These are phyloP conservation scores for Metarhizium humberi DNA, from an alignment of 2,329 filamentous ascomycete species.

Conservation along the genomic window DNA sequence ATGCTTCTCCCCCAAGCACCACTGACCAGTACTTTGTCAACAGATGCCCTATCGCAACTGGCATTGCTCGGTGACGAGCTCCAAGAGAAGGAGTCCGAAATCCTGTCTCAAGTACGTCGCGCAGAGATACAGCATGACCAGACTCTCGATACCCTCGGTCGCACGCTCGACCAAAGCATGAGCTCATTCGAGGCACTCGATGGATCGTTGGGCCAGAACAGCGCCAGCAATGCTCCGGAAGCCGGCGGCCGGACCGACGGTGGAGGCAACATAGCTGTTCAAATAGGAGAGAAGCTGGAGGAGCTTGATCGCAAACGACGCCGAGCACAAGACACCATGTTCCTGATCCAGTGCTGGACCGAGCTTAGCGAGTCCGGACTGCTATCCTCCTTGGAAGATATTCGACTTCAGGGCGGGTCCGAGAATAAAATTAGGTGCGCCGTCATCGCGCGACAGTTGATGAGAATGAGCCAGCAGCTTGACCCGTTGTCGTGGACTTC, in stretches of 20 bases:
- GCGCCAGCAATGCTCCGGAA: constrained; percentile 21
- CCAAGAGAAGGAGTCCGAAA: constrained; percentile 81
- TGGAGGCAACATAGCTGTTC: constrained; percentile 83
- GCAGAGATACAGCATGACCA: constrained; percentile 89
- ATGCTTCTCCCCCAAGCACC: not conserved
- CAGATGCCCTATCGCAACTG: constrained; percentile 58
- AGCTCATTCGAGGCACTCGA: constrained; percentile 87
- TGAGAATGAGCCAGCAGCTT: constrained; percentile 87
- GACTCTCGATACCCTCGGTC: constrained; percentile 77
- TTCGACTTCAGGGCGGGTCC: constrained; percentile 72
- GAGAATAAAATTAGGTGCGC: constrained; percentile 93
- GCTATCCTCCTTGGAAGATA: constrained; percentile 77
- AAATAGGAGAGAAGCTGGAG: constrained; percentile 88
- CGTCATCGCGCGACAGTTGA: constrained; percentile 83
- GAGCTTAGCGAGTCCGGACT: constrained; percentile 88
- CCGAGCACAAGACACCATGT: constrained; percentile 85
- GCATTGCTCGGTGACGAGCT: constrained; percentile 71
- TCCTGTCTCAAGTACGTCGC: constrained; percentile 79
- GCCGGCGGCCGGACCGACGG: constrained; percentile 32
- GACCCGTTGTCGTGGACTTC: constrained; percentile 68
- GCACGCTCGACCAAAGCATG: constrained; percentile 87
- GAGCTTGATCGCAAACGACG: constrained; percentile 88
- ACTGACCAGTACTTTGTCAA: not conserved
- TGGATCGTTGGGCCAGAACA: constrained; percentile 61
- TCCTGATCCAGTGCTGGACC: constrained; percentile 92